Evolutionary conservation across 306 rosid genomes (phyloP).

Genomic region (Erythrophleum fordii): DNA sequence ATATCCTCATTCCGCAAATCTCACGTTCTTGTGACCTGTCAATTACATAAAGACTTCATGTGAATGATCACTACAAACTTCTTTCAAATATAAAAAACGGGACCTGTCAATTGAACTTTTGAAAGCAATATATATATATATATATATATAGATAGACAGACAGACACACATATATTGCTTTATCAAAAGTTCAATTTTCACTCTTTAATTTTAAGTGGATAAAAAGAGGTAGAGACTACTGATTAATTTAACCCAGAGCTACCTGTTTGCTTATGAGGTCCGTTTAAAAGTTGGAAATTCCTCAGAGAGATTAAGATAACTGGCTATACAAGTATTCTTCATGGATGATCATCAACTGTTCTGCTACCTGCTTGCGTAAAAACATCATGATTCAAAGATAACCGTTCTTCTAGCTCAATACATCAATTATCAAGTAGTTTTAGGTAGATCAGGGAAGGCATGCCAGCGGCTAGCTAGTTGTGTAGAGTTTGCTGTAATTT

Average conservation of each 20-base stretch:
- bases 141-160: no score
- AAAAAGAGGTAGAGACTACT: not conserved
- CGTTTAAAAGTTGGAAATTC: not conserved
- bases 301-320: not conserved
- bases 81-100: not conserved
- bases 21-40: not conserved
- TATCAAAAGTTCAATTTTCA: no score
- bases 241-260: not conserved
- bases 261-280: not conserved
- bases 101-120: no score
- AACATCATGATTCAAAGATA: not conserved
- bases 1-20: not conserved
- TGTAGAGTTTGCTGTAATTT: no score
- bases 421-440: no score
- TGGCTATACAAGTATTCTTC: slow-evolving; percentile 7
- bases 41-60: not conserved
- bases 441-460: no score
- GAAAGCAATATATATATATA: no score
- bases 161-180: no score
- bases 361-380: slow-evolving; percentile 4
- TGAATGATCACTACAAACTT: not conserved
- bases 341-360: slow-evolving; percentile 1
- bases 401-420: not conserved
- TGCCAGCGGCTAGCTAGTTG: not conserved
- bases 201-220: not conserved